Percentiles rank a stretch among this genome's conserved stretches.
phyloP scores from a whole-genome alignment of 2,329 filamentous ascomycete genomes.

The Curvularia spicifera region DNA sequence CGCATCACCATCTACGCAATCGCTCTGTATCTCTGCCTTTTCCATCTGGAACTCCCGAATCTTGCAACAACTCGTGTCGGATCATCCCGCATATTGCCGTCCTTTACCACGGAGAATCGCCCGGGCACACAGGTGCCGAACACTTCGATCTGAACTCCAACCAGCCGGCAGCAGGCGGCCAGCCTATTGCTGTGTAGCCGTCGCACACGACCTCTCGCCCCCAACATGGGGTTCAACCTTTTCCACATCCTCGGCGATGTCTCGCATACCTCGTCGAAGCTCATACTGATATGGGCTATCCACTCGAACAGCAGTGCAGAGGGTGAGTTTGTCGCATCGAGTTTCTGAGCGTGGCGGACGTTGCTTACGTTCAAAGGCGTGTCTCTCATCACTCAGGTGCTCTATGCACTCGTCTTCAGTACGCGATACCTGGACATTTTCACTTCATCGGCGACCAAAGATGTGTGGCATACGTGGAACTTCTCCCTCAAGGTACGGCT shows the following conservation, averaged over 20 bases:
- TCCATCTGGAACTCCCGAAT: neutral
- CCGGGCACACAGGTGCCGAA: constrained; percentile 9
- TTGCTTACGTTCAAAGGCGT: constrained; percentile 63
- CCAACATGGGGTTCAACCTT: constrained; percentile 51
- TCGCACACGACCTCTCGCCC: constrained; percentile 12
- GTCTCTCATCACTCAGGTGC: constrained; percentile 86
- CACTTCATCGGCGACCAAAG: constrained; percentile 47
- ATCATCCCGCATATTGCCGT: neutral
- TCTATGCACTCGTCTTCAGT: constrained; percentile 86
- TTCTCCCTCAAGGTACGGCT: constrained; percentile 70
- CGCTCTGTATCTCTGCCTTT: neutral
- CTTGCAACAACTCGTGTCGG: neutral
- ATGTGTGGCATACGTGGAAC: constrained; percentile 59
- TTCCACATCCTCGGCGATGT: constrained; percentile 84
- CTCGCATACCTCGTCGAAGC: constrained; percentile 84
- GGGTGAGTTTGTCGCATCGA: constrained; percentile 56
- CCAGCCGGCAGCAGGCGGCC: constrained; percentile 25
- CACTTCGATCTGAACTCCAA: constrained; percentile 6
- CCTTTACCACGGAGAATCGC: neutral
- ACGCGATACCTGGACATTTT: constrained; percentile 89
- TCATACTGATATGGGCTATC: constrained; percentile 88
- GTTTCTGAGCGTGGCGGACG: neutral
- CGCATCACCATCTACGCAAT: constrained; percentile 11
- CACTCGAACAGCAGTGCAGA: constrained; percentile 87
- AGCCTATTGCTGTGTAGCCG: constrained; percentile 36